phyloP scores from a whole-genome alignment of 306 rosid genomes.

The Vachellia collinsii region DNA sequence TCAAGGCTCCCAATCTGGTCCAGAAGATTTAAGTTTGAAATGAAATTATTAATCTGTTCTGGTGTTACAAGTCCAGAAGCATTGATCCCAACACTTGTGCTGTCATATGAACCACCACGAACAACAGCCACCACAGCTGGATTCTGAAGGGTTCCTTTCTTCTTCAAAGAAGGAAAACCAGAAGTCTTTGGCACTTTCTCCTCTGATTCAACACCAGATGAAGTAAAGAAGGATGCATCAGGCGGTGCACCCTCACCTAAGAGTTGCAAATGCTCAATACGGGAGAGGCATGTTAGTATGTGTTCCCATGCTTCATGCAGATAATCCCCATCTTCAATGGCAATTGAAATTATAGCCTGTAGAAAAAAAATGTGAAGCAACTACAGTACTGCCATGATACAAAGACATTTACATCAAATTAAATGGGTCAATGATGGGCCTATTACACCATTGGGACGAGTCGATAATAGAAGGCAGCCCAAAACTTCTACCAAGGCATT shows the following conservation, averaged over 20 bases:
- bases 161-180: slow-evolving; percentile 78
- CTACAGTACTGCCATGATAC: slow-evolving; percentile 16
- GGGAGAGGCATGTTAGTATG: slow-evolving; percentile 93
- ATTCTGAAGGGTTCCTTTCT: slow-evolving; percentile 86
- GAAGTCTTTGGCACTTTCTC: slow-evolving; percentile 65
- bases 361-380: slow-evolving; percentile 36
- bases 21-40: slow-evolving; percentile 87
- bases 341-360: slow-evolving; percentile 92
- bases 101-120: slow-evolving; percentile 98
- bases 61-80: slow-evolving; percentile 85
- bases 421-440: slow-evolving; percentile 13
- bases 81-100: slow-evolving; percentile 74
- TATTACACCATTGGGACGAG: too few species aligned
- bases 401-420: slow-evolving; percentile 37
- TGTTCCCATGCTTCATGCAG: slow-evolving; percentile 99
- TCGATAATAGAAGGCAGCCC: too few species aligned
- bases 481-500: not conserved
- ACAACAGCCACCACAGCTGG: slow-evolving; percentile 96
- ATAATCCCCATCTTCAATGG: slow-evolving; percentile 95
- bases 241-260: slow-evolving; percentile 98
- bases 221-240: slow-evolving; percentile 84
- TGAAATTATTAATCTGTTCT: slow-evolving; percentile 85
- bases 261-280: slow-evolving; percentile 95
- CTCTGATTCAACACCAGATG: slow-evolving; percentile 69
- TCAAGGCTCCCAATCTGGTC: slow-evolving; percentile 97